phyloP scores from a whole-genome alignment of 2,329 filamentous ascomycete genomes.

The Fusarium lyarnte region DNA sequence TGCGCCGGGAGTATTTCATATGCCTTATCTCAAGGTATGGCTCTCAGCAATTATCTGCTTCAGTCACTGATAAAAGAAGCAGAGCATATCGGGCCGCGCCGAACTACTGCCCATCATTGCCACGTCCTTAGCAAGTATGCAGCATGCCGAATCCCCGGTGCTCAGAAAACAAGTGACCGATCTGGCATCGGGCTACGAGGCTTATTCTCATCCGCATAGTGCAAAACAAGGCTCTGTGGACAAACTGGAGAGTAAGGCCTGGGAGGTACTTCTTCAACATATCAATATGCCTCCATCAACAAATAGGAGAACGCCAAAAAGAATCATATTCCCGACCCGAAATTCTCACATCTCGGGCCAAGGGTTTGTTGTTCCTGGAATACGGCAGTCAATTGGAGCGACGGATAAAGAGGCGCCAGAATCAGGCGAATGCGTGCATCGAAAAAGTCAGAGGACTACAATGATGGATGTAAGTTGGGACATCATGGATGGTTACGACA shows the following conservation, averaged over 20 bases:
- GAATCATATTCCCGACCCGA: neutral
- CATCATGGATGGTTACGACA: neutral
- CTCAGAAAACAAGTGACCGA: slow-evolving; percentile 44
- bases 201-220: neutral
- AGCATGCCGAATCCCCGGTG: slow-evolving; percentile 47
- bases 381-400: neutral
- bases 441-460: neutral
- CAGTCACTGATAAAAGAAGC: slow-evolving; percentile 8
- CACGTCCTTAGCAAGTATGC: slow-evolving; percentile 47
- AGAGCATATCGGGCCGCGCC: slow-evolving; percentile 43
- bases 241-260: slow-evolving; percentile 34
- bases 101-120: slow-evolving; percentile 44
- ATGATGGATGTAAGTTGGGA: slow-evolving; percentile 21
- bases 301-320: neutral
- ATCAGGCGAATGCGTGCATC: neutral
- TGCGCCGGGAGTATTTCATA: slow-evolving; percentile 50
- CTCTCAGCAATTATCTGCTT: neutral
- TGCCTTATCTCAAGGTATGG: slow-evolving; percentile 49
- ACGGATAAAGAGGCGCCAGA: neutral
- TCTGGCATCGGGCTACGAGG: neutral
- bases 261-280: slow-evolving; percentile 39
- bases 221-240: neutral
- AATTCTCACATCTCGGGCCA: neutral
- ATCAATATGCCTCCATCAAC: slow-evolving; percentile 14
- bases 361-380: neutral